Evolutionary conservation across 352 stramenopile species (phyloP).

Genomic region (Globisporangium barbulae): DNA sequence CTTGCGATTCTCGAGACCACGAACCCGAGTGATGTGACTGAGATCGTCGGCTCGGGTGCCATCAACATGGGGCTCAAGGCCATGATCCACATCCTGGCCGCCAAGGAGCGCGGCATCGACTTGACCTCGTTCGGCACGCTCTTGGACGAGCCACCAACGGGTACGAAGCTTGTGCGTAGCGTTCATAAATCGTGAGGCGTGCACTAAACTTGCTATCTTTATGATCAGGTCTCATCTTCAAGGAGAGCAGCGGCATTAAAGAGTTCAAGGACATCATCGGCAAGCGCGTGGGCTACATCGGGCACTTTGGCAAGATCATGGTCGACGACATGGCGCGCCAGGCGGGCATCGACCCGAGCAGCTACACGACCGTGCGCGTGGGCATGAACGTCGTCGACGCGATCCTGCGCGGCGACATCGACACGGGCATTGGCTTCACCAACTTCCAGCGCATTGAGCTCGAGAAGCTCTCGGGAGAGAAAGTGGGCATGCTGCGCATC

Average conservation of each 20-base stretch:
- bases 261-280: constrained; percentile 52
- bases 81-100: constrained; percentile 51
- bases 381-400: constrained; percentile 55
- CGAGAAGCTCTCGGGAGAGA: constrained; percentile 46
- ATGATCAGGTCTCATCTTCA: constrained; percentile 40
- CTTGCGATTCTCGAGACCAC: constrained; percentile 47
- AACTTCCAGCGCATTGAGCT: constrained; percentile 56
- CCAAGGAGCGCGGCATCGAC: constrained; percentile 49
- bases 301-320: constrained; percentile 53
- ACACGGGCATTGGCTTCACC: constrained; percentile 50
- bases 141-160: constrained; percentile 42
- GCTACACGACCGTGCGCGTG: constrained; percentile 42
- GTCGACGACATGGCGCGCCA: constrained; percentile 51
- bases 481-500: constrained; percentile 47
- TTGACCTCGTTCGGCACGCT: constrained; percentile 45
- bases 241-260: constrained; percentile 47
- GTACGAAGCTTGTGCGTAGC: constrained; percentile 5
- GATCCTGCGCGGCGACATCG: constrained; percentile 44
- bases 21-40: constrained; percentile 47
- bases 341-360: constrained; percentile 37
- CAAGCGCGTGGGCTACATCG: constrained; percentile 52
- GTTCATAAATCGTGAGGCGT: too few relatives aligned
- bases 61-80: constrained; percentile 50
- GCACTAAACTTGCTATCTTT: neutral
- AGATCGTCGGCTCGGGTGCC: constrained; percentile 45